These are phyloP conservation scores for Hydrangea macrophylla DNA, from an alignment of 148 eudicot species.

Conservation along the genomic window DNA sequence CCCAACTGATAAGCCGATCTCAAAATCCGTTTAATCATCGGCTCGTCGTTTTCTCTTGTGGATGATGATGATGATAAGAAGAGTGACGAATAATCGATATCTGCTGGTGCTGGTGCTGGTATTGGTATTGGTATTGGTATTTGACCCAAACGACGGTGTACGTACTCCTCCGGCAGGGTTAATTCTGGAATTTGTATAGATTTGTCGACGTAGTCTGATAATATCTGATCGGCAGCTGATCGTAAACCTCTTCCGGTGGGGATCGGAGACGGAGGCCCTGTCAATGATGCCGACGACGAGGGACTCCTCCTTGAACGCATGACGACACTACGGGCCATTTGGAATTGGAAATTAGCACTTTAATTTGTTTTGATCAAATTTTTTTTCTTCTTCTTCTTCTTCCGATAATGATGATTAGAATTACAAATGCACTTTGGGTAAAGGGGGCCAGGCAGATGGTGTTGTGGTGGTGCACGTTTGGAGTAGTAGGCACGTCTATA, in stretches of 20 bases:
- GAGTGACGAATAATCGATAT: constrained; percentile 41
- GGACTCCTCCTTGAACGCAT: background rate
- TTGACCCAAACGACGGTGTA: constrained; percentile 19
- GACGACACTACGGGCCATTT: constrained; percentile 13
- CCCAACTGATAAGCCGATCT: constrained; percentile 51
- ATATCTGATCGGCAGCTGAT: constrained; percentile 32
- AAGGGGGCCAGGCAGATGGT: background rate
- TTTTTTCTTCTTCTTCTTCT: background rate
- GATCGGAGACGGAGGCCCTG: constrained; percentile 75
- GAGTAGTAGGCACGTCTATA: constrained; percentile 22
- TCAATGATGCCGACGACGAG: constrained; percentile 14
- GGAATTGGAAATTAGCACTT: no score
- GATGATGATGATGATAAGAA: no score
- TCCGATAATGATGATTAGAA: no score
- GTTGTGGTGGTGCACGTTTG: constrained; percentile 5
- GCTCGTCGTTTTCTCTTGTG: constrained; percentile 40
- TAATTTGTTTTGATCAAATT: background rate
- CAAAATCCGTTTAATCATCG: constrained; percentile 45
- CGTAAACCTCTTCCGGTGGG: constrained; percentile 64
- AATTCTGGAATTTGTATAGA: constrained; percentile 55
- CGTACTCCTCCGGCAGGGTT: constrained; percentile 45
- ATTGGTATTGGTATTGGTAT: no score
- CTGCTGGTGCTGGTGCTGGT: no score
- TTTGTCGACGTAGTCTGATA: constrained; percentile 40
- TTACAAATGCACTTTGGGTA: background rate